Evolutionary conservation across 768 basidiomycete species (phyloP).

Genomic region (Rickenella mellea): DNA sequence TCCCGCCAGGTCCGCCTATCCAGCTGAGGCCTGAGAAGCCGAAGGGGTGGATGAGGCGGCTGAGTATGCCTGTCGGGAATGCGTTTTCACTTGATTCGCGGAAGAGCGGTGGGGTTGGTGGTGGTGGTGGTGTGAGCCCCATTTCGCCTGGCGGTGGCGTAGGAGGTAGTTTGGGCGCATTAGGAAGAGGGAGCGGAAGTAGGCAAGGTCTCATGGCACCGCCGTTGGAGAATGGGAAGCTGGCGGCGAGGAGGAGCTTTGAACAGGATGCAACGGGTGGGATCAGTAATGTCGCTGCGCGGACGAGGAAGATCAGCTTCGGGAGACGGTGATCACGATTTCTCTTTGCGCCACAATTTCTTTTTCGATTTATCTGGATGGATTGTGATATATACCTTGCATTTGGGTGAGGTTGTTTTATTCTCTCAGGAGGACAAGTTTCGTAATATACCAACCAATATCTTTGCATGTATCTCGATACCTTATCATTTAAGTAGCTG

Average conservation of each 20-base stretch:
- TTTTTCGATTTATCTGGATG: too few species aligned
- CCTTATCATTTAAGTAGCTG: too few species aligned
- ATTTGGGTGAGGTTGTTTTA: too few species aligned
- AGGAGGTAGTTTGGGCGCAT: too few species aligned
- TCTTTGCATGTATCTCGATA: too few species aligned
- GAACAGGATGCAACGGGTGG: background rate
- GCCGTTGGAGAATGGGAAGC: background rate
- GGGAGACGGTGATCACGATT: background rate
- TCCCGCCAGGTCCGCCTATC: constrained; percentile 34
- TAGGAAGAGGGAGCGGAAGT: too few species aligned
- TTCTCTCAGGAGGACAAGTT: too few species aligned
- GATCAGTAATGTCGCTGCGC: background rate
- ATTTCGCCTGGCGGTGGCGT: too few species aligned
- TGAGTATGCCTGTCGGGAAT: constrained; percentile 61
- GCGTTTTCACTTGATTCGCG: constrained; percentile 53
- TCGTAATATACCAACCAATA: too few species aligned
- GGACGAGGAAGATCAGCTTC: background rate
- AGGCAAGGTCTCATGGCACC: too few species aligned
- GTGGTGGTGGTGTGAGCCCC: constrained; percentile 11
- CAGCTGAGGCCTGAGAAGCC: constrained; percentile 44
- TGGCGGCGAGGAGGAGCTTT: background rate
- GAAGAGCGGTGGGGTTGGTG: constrained; percentile 24
- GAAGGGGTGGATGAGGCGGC: constrained; percentile 65
- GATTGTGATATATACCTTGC: too few species aligned
- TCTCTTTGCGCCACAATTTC: too few species aligned